Evolutionary conservation across 352 stramenopile species (phyloP), one percentile per base, ranked within the genome.

Genomic region (Peronosclerospora sorghi): DNA sequence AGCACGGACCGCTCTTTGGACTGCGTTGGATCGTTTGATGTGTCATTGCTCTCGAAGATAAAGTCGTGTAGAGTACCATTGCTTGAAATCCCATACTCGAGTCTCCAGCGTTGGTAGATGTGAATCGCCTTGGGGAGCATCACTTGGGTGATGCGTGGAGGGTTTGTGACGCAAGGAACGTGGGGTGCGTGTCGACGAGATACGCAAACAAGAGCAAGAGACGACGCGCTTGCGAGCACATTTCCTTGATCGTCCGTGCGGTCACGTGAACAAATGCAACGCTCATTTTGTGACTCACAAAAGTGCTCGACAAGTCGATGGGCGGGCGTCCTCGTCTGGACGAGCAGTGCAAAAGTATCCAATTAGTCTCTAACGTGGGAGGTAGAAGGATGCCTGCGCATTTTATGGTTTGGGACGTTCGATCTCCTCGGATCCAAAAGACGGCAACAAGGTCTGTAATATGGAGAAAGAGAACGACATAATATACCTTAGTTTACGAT

Each of bases 41-140:
- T n/a, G n/a, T n/a, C n/a, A n/a, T n/a, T n/a, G n/a, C n/a, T n/a
- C n/a, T n/a, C n/a, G n/a, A n/a, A n/a, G n/a, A n/a, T n/a, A n/a
- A n/a, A n/a, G n/a, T n/a, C n/a, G n/a, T n/a, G n/a, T n/a, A n/a
- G n/a, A n/a, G n/a, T n/a, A n/a, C n/a, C n/a, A n/a, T n/a, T n/a
- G n/a, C n/a, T n/a, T n/a, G 68, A 51, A 23, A 88, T 41, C 65
- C 67, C 82, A 20, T 63, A 56, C 41, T 65, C 76, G n/a, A 84
- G 54, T n/a, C 60, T 56, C 73, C 73, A 88, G 19, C 70, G 70
- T 52, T 83, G 75, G 43, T 86, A 86, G 13, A 80, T 63, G 0
- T 61, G 71, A 36, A 88, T 84, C 1, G 73, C 59, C 26, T 76
- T 72, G 0, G 73, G 71, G 7, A 88, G 26, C 23, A 75, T 64